Evolutionary conservation across 129 eudicot genomes (phyloP).

Genomic region (Sambucus nigra): DNA sequence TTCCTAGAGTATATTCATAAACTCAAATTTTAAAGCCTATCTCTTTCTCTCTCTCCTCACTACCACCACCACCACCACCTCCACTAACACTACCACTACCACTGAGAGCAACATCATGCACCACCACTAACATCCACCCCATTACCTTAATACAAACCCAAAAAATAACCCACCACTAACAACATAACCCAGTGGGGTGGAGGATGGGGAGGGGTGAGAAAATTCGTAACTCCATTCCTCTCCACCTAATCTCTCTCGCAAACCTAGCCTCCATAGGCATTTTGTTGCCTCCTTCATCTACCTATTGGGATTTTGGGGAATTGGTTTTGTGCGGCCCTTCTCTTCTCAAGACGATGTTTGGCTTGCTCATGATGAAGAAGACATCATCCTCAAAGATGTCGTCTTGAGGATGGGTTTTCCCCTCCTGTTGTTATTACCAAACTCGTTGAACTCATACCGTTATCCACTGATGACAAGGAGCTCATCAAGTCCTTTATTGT

Average conservation of each 20-base stretch:
- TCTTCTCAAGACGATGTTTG: conserved; percentile 6
- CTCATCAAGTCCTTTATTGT: conserved; percentile 29
- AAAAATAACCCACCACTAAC: too few species aligned
- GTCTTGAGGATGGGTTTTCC: not conserved
- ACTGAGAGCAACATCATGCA: too few species aligned
- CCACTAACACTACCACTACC: too few species aligned
- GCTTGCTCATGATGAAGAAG: not conserved
- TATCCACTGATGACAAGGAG: conserved; percentile 33
- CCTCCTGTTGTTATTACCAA: not conserved
- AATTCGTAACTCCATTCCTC: conserved; percentile 49
- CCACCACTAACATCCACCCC: too few species aligned
- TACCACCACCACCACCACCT: too few species aligned
- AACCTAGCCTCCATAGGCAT: conserved; percentile 41
- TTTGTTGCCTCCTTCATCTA: conserved; percentile 45
- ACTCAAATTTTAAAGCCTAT: too few species aligned
- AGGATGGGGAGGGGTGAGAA: conserved; percentile 74
- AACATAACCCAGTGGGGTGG: too few species aligned
- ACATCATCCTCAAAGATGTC: not conserved
- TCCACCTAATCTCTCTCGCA: conserved; percentile 42
- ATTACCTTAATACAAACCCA: too few species aligned
- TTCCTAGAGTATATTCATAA: too few species aligned
- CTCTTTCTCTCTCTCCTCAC: too few species aligned
- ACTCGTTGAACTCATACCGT: not conserved
- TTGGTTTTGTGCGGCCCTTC: conserved; percentile 39
- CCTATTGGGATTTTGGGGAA: conserved; percentile 55